These are phyloP conservation scores for Whalleya microplaca DNA, from an alignment of 2,329 filamentous ascomycete genomes.

Conservation along the genomic window DNA sequence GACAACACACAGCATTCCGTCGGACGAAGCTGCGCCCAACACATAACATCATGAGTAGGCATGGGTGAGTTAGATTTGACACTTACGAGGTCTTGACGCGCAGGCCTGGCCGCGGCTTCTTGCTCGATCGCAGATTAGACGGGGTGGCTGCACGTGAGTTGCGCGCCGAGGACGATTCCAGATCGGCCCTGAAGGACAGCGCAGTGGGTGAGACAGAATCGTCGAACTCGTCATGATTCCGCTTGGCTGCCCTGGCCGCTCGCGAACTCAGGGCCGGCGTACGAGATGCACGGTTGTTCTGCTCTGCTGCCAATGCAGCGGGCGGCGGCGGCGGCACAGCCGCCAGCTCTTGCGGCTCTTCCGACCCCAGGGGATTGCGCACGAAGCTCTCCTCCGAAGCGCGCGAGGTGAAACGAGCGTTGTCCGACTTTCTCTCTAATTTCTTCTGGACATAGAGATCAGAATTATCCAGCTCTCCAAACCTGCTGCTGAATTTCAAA, in stretches of 20 bases:
- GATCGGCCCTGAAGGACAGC: constrained; percentile 52
- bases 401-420: constrained; percentile 27
- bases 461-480: constrained; percentile 27
- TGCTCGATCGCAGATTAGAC: constrained; percentile 55
- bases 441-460: constrained; percentile 28
- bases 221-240: constrained; percentile 59
- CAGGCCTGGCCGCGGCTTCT: constrained; percentile 64
- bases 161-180: constrained; percentile 49
- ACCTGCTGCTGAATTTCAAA: constrained; percentile 34
- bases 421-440: constrained; percentile 31
- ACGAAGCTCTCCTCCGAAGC: constrained; percentile 33
- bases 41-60: constrained; percentile 25
- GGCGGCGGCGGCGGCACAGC: constrained; percentile 29
- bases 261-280: constrained; percentile 36
- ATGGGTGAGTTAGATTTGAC: constrained; percentile 5
- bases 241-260: constrained; percentile 47
- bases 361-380: constrained; percentile 28
- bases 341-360: constrained; percentile 27
- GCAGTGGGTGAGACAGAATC: constrained; percentile 56
- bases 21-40: constrained; percentile 28
- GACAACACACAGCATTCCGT: constrained; percentile 30
- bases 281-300: constrained; percentile 31
- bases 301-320: constrained; percentile 23
- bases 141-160: constrained; percentile 66
- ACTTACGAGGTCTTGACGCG: constrained; percentile 74